phyloP scores from a whole-genome alignment of 2,329 filamentous ascomycete genomes.

The Scorias spongiosa region DNA sequence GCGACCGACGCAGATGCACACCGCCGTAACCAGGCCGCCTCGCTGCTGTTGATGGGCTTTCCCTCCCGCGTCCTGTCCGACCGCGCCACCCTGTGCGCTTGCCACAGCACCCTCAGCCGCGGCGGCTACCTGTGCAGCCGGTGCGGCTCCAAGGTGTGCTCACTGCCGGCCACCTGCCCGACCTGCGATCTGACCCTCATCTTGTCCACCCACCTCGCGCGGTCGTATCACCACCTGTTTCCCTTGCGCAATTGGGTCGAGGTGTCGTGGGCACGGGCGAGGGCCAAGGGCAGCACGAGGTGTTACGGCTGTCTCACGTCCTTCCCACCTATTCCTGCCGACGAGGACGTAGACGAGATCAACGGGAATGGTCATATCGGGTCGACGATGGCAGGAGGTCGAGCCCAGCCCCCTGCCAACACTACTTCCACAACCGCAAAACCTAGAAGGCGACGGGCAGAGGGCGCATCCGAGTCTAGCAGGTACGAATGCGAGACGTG shows the following conservation, averaged over 20 bases:
- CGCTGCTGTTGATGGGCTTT: slow-evolving; percentile 92
- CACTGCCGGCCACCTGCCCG: slow-evolving; percentile 78
- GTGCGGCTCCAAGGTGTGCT: slow-evolving; percentile 78
- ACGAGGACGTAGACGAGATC: slow-evolving; percentile 2
- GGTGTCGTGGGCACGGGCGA: slow-evolving; percentile 66
- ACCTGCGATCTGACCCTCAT: slow-evolving; percentile 85
- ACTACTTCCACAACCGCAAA: background rate
- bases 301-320: slow-evolving; percentile 65
- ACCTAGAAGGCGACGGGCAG: slow-evolving; percentile 8
- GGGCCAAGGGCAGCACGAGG: slow-evolving; percentile 28
- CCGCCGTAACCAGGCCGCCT: slow-evolving; percentile 29
- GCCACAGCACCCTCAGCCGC: slow-evolving; percentile 65
- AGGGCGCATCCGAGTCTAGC: slow-evolving; percentile 63
- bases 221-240: slow-evolving; percentile 89
- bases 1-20: slow-evolving; percentile 17
- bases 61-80: slow-evolving; percentile 69
- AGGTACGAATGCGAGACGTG: slow-evolving; percentile 86
- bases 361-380: slow-evolving; percentile 6
- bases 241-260: slow-evolving; percentile 81
- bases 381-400: background rate
- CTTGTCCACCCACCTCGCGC: slow-evolving; percentile 77
- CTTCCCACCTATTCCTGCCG: slow-evolving; percentile 44
- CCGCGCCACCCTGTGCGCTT: slow-evolving; percentile 67
- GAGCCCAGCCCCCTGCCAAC: background rate
- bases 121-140: slow-evolving; percentile 86